Evolutionary conservation across 2,329 filamentous ascomycete genomes (phyloP), one percentile per base, ranked within the genome.

Genomic region (Tolypocladium nubicola): DNA sequence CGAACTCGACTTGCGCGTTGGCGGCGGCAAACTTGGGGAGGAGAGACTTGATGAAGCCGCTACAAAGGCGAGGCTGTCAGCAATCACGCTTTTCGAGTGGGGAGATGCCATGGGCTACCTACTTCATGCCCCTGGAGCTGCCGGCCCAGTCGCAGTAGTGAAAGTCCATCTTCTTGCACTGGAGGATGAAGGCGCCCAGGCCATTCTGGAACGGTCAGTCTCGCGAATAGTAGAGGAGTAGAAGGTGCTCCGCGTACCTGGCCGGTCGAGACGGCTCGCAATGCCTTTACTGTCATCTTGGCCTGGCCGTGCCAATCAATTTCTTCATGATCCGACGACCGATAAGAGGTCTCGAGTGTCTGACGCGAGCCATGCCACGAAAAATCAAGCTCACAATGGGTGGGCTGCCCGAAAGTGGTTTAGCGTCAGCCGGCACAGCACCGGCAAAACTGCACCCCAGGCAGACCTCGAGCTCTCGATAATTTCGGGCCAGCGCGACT

Each of bases 111-210:
- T 7, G n/a, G 19, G 14, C 26, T 8, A 64, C 81, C 62, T 79
- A 94, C 89, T 96, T 94, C 91, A 97, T 97, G 70, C 94, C 94
- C 68, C 79, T 85, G 41, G 93, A 97, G 73, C 90, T 96, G 61
- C 92, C 94, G 58, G 89, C 90, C 84, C 88, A 92, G 80, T 97
- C 91, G 79, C 94, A 97, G 79, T 96, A 99, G 77, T 96, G 89
- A 70, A 99, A 90, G 73, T 96, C 90, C 72, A 99, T 79, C 70
- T 87, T 89, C 80, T 90, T 96, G 85, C 94, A 99, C 79, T 96
- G 93, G 58, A 97, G 84, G 74, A 99, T 90, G 79, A 97, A 97
- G 71, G 92, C 89, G 68, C 93, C 93, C 65, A 97, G 81, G 80
- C 94, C 94, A 78, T 99, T 97, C 92, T 97, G 39, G 8, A 39